phyloP scores from a whole-genome alignment of 2,329 filamentous ascomycete genomes.

The Colletotrichum sp. region DNA sequence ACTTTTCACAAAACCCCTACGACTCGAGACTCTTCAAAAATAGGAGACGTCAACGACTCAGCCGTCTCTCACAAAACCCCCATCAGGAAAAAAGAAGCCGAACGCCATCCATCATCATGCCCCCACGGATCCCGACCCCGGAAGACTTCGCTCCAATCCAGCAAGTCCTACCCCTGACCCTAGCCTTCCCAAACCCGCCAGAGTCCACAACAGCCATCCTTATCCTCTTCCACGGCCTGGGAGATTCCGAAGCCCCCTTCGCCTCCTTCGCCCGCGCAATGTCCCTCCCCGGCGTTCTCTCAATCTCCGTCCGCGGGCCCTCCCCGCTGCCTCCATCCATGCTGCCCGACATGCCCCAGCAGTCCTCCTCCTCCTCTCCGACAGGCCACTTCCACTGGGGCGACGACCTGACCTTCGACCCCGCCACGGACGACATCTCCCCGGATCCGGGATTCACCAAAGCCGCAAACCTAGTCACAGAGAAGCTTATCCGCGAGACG shows the following conservation, averaged over 20 bases:
- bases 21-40: neutral
- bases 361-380: neutral
- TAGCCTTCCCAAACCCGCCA: constrained; percentile 56
- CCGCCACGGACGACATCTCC: constrained; percentile 57
- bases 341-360: constrained; percentile 44
- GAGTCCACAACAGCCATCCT: constrained; percentile 76
- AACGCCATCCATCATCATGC: constrained; percentile 36
- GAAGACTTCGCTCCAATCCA: constrained; percentile 54
- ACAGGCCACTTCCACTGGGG: constrained; percentile 65
- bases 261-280: constrained; percentile 71
- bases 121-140: constrained; percentile 54
- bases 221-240: constrained; percentile 83
- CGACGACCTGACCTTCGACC: constrained; percentile 65
- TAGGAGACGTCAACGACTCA: neutral
- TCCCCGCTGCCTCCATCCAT: constrained; percentile 72
- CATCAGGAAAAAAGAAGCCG: neutral
- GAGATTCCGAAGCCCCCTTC: constrained; percentile 76
- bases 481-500: constrained; percentile 54
- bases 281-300: constrained; percentile 77
- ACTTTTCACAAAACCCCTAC: neutral
- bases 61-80: neutral
- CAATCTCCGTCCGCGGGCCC: constrained; percentile 76
- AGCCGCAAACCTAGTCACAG: constrained; percentile 50
- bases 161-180: constrained; percentile 45
- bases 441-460: constrained; percentile 65